Percentiles rank a stretch among this genome's conserved stretches.
Conservation (phyloP, 495 filamentous ascomycete genomes). For the Wilcoxina mikolae region DNA sequence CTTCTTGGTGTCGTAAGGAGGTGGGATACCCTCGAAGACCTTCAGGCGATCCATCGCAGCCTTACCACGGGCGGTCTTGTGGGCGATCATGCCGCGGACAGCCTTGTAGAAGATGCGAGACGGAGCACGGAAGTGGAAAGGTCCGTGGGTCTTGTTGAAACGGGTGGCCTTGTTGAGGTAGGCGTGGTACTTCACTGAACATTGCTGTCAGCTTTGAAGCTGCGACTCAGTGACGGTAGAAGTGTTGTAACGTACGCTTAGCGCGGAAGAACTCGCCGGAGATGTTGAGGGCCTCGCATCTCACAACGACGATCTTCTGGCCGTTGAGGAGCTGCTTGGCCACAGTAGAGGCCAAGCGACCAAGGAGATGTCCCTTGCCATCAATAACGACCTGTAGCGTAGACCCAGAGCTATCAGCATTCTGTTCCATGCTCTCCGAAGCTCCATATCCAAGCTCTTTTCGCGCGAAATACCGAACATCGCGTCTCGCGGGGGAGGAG, state of each 20-base stretch:
- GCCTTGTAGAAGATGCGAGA: conserved; percentile 99
- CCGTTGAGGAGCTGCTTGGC: conserved; percentile 99
- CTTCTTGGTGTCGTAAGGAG: conserved; percentile 99
- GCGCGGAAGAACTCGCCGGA: conserved; percentile 99
- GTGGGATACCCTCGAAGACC: conserved; percentile 98
- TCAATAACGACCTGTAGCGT: conserved; percentile 75
- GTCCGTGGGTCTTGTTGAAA: conserved; percentile 97
- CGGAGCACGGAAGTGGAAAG: conserved; percentile 98
- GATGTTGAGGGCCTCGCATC: conserved; percentile 98
- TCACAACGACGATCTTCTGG: conserved; percentile 98
- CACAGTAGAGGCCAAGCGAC: conserved; percentile 95
- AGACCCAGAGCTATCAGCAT: conserved; percentile 19
- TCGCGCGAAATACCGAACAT: conserved; percentile 1
- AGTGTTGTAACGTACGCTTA: conserved; percentile 60
- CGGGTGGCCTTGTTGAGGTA: conserved; percentile 99
- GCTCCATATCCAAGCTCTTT: conserved; percentile 3
- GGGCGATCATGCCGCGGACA: conserved; percentile 98
- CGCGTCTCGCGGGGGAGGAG: conserved; percentile 5
- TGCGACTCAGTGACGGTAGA: conserved; percentile 26
- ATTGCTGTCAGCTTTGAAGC: not conserved
- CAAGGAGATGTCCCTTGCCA: conserved; percentile 99
- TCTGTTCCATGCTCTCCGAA: conserved; percentile 10
- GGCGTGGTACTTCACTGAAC: conserved; percentile 93
- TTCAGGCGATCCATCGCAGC: conserved; percentile 94
- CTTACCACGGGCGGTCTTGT: conserved; percentile 96